Evolutionary conservation across 2,329 filamentous ascomycete species (phyloP).

Genomic region (Clathrospora elynae): DNA sequence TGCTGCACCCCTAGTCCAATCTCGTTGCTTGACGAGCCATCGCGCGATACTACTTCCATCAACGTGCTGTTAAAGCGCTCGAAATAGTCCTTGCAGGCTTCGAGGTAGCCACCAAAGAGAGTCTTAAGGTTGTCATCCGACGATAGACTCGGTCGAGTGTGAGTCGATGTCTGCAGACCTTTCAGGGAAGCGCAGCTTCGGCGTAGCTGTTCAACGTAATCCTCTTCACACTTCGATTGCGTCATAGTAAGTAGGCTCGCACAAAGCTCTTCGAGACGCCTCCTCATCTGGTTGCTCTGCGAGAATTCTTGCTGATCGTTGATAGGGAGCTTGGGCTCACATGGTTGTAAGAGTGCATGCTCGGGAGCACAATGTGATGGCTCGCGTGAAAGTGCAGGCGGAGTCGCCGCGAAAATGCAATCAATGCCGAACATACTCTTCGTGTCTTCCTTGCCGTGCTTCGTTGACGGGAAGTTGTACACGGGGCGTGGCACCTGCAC

Average conservation of each 20-base stretch:
- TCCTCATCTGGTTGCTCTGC: neutral
- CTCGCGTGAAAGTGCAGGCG: neutral
- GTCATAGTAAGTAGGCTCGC: constrained; percentile 6
- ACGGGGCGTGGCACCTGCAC: constrained; percentile 1
- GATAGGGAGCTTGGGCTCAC: neutral
- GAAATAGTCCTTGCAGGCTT: constrained; percentile 15
- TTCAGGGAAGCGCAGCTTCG: constrained; percentile 17
- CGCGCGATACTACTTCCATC: neutral
- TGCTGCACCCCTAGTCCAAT: constrained; percentile 2
- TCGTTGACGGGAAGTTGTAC: neutral
- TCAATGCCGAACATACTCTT: constrained; percentile 2
- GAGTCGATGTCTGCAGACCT: neutral
- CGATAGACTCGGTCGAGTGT: neutral
- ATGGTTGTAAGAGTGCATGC: constrained; percentile 1
- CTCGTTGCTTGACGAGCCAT: neutral
- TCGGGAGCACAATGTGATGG: neutral
- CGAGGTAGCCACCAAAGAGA: constrained; percentile 8
- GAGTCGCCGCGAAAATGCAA: constrained; percentile 5
- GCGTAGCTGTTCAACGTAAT: constrained; percentile 20
- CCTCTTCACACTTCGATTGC: constrained; percentile 13
- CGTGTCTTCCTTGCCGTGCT: neutral
- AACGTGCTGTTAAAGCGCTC: neutral
- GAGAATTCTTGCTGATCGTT: neutral
- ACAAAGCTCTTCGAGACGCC: constrained; percentile 15
- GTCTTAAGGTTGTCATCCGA: neutral